phyloP scores from a whole-genome alignment of 441 rosid species.

The Jatropha multifida region DNA sequence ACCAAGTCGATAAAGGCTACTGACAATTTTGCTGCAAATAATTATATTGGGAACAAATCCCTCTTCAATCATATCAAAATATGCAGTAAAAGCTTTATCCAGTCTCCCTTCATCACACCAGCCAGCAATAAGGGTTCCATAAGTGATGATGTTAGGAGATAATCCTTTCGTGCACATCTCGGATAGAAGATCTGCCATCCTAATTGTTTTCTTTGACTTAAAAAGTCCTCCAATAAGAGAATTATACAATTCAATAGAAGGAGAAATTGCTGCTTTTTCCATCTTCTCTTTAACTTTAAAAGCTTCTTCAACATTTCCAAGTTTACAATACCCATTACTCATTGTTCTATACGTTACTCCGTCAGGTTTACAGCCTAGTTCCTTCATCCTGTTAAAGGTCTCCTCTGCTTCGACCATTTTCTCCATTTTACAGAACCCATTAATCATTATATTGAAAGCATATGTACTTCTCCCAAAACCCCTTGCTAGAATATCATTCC shows the following conservation, averaged over 20 bases:
- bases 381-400: slow-evolving; percentile 52
- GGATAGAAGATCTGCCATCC: slow-evolving; percentile 41
- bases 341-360: slow-evolving; percentile 67
- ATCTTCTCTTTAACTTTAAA: slow-evolving; percentile 45
- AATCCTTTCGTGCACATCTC: slow-evolving; percentile 45
- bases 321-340: slow-evolving; percentile 66
- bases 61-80: slow-evolving; percentile 60
- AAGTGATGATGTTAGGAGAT: slow-evolving; percentile 54
- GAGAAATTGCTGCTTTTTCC: slow-evolving; percentile 48
- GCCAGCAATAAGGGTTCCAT: slow-evolving; percentile 58
- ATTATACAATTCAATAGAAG: slow-evolving; percentile 68
- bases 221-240: slow-evolving; percentile 62
- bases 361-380: slow-evolving; percentile 61
- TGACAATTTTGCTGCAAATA: slow-evolving; percentile 69
- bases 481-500: slow-evolving; percentile 68
- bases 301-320: slow-evolving; percentile 63
- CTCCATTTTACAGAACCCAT: slow-evolving; percentile 67
- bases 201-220: slow-evolving; percentile 39
- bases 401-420: slow-evolving; percentile 70
- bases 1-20: slow-evolving; percentile 52
- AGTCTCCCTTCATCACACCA: slow-evolving; percentile 64
- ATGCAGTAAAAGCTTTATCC: slow-evolving; percentile 54
- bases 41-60: slow-evolving; percentile 54
- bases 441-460: slow-evolving; percentile 71
- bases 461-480: slow-evolving; percentile 52